A percentile compares a stretch with the other conserved stretches of the same genome.
Conservation (phyloP, 116 monocot species). For the Trichopus zeylanicus region DNA sequence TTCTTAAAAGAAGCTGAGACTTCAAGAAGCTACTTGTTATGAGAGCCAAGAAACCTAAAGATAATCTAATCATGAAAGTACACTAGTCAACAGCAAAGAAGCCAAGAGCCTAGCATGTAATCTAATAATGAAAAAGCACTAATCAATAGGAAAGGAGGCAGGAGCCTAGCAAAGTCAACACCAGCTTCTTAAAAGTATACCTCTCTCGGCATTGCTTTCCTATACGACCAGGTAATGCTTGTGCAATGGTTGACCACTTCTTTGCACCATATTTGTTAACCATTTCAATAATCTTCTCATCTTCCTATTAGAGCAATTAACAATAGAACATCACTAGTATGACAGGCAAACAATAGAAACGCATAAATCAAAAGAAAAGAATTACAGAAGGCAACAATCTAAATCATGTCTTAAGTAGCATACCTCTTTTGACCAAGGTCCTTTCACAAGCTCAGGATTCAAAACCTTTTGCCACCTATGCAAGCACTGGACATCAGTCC, state of each 20-base stretch:
- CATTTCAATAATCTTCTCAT: slow-evolving; percentile 88
- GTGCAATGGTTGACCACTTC: slow-evolving; percentile 94
- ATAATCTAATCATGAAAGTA: too few species aligned
- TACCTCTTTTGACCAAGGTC: slow-evolving; percentile 99
- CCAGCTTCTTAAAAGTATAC: slow-evolving; percentile 26
- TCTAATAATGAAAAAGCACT: background rate
- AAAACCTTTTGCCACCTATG: slow-evolving; percentile 99
- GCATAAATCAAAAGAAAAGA: background rate
- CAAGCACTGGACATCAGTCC: slow-evolving; percentile 98
- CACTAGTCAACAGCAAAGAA: too few species aligned
- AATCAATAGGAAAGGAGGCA: background rate
- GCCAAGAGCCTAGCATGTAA: too few species aligned
- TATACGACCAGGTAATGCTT: slow-evolving; percentile 89
- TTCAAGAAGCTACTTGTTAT: too few species aligned
- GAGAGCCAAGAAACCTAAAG: too few species aligned
- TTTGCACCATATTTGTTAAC: slow-evolving; percentile 82
- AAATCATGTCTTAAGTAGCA: background rate
- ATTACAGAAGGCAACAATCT: background rate
- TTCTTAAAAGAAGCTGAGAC: too few species aligned
- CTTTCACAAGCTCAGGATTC: slow-evolving; percentile 96
- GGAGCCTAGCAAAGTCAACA: too few species aligned
- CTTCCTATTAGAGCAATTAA: slow-evolving; percentile 53
- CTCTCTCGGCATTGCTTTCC: slow-evolving; percentile 98
- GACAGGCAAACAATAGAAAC: background rate
- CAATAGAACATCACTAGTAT: background rate